Base-by-base conservation (phyloP, 2,329 filamentous ascomycete species). In the Fusarium sp. region DNA sequence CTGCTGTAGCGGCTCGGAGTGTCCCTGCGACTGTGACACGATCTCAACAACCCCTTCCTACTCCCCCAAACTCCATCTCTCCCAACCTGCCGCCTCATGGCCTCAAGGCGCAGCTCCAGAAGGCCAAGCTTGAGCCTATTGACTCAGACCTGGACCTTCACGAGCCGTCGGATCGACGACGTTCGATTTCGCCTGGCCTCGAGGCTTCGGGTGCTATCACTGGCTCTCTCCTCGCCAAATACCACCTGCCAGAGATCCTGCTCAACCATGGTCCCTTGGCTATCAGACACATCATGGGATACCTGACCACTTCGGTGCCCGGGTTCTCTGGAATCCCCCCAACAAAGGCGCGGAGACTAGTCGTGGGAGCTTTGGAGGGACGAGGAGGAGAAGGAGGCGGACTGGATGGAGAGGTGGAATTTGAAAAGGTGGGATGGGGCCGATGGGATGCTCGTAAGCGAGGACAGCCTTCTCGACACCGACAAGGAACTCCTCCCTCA, bases 361-460 rank as follows among this genome's bases (percentile, higher is more conserved):
- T 98, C 10, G 96, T 98, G n/a, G 93, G 92, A 67, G 96, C 95
- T 69, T 85, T 98, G 75, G 96, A 98, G 84, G 93, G 93, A 77
- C 92, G 93, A 77, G 89, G 89, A 76, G 89, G 89, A 72, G 88
- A 90, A 73, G 87, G 88, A 67, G 90, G 90, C 70, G 89, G 89
- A 64, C 81, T 89, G 70, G 87, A 91, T 71, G 91, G 92, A 75
- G 91, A 94, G 76, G 92, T 96, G 78, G 88, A 92, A 80, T 98
- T 97, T 80, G 93, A 97, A 82, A 98, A 98, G 87, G 94, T 98
- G 67, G 96, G 96, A 80, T 98, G 96, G 96, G 96, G 96, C 68
- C 91, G 95, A 75, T 99, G 96, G 96, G 93, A 97, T 82, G 96
- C 95, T 70, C 91, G 91, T 80, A 88, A 90, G 81, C 90, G 90